Percentiles rank a stretch among this genome's conserved stretches.
Evolutionary conservation across 768 basidiomycete genomes (phyloP).

Genomic region (Tephrocybe sp.): DNA sequence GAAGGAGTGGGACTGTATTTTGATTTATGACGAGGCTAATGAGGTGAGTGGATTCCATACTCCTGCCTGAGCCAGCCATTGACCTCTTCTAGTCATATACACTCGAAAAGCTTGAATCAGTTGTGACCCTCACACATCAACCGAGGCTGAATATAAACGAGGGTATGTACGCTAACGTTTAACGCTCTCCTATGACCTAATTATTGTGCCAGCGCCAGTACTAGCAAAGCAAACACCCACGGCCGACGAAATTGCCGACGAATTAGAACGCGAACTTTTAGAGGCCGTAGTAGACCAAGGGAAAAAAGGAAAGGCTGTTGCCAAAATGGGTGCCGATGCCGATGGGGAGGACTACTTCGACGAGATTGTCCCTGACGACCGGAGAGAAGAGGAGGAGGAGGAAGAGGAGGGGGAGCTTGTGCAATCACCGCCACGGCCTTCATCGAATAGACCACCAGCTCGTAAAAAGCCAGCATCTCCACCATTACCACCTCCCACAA

Average conservation of each 20-base stretch:
- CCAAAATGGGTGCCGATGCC: slow-evolving; percentile 28
- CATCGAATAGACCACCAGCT: background rate
- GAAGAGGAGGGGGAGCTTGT: slow-evolving; percentile 30
- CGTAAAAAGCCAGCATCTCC: background rate
- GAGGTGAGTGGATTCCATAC: slow-evolving; percentile 42
- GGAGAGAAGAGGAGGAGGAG: slow-evolving; percentile 35
- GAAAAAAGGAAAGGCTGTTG: slow-evolving; percentile 9
- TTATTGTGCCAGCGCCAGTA: slow-evolving; percentile 14
- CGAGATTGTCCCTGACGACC: slow-evolving; percentile 31
- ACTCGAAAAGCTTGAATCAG: slow-evolving; percentile 73
- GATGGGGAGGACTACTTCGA: slow-evolving; percentile 44
- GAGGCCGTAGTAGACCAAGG: background rate
- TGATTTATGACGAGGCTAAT: slow-evolving; percentile 76
- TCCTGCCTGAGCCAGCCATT: slow-evolving; percentile 8
- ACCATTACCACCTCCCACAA: background rate
- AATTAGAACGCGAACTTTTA: slow-evolving; percentile 25
- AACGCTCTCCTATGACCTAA: background rate
- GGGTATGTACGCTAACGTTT: background rate
- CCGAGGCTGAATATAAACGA: slow-evolving; percentile 32
- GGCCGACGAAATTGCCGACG: slow-evolving; percentile 21
- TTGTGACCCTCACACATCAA: slow-evolving; percentile 51
- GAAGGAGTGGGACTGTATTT: slow-evolving; percentile 72
- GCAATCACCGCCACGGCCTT: slow-evolving; percentile 19
- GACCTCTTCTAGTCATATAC: slow-evolving; percentile 53
- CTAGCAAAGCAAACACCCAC: slow-evolving; percentile 13